Base-by-base conservation (phyloP, 2,329 filamentous ascomycete genomes). In the Xenoacremonium recifei region DNA sequence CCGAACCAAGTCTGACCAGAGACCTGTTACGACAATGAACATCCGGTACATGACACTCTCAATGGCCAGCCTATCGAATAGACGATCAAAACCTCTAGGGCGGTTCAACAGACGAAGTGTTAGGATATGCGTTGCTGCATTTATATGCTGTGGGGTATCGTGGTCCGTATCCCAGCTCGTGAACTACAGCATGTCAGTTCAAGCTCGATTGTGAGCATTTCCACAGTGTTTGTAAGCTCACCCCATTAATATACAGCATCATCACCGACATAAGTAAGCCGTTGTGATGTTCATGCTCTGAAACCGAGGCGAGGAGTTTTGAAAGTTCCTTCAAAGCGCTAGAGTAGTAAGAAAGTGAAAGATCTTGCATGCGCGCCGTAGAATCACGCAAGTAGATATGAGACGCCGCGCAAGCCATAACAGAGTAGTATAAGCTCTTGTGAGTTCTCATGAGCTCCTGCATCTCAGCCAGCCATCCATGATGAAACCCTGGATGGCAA, bases 401-500 rank as follows among this genome's bases (percentile, higher is more conserved):
- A 2, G 56, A 57, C 3, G 56, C 55, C 7, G 54, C 51, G 23
- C 53, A 57, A 10, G 56, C 56, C 30, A 63, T 39, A 2, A 62
- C 56, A 9, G 61, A 58, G 20, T 58, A 61, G 30, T 58, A 54
- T 1, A 63, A 43, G 21, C 55, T 57, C 34, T 59, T 54, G 34
- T 55, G 48, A 2, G 45, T 45, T 2, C 40, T 21, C 57, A 60
- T 61, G 1, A 61, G 53, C n/a, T 52, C 36, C 30, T 57, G 51
- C 11, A 63, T 59, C 9, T 62, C 56, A 2, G 39, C 32, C 3
- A 60, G 51, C 60, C 61, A 63, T 9, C 54, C 58, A 34, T 60
- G 40, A 31, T 54, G 47, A 31, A 62, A 63, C 6, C 50, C 55
- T 4, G 51, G 51, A 29, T 63, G 59, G 21, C 58, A 61, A n/a